phyloP scores from a whole-genome alignment of 192 early-diverging fungal species.

The Geranomyces variabilis region DNA sequence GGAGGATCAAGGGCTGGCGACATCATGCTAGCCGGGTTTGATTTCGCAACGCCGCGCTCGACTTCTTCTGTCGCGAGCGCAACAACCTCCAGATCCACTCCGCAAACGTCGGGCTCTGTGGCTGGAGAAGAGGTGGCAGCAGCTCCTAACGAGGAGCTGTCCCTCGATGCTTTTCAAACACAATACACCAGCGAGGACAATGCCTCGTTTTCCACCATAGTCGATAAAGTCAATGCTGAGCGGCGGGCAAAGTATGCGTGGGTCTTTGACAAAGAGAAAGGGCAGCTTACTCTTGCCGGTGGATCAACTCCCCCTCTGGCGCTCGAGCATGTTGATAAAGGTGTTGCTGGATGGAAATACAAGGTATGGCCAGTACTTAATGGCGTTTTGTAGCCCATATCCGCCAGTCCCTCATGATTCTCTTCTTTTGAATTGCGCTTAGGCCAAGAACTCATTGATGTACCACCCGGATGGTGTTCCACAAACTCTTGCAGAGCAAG shows the following conservation, averaged over 20 bases:
- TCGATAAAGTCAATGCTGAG: constrained; percentile 64
- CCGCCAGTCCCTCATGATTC: background rate
- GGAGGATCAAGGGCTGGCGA: background rate
- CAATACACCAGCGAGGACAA: constrained; percentile 83
- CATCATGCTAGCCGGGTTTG: background rate
- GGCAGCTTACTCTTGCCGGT: constrained; percentile 31
- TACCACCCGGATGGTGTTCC: constrained; percentile 65
- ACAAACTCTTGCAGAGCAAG: constrained; percentile 41
- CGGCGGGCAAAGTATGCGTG: constrained; percentile 64
- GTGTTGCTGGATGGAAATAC: constrained; percentile 38
- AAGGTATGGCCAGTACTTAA: constrained; percentile 11
- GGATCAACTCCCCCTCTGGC: background rate
- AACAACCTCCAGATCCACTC: constrained; percentile 11
- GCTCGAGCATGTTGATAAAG: constrained; percentile 14
- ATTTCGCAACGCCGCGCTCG: constrained; percentile 3
- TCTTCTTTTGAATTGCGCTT: background rate
- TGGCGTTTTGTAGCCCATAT: background rate
- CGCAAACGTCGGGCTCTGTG: background rate
- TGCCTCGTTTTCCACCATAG: constrained; percentile 69
- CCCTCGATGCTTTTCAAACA: constrained; percentile 73
- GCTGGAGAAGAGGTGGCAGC: constrained; percentile 8
- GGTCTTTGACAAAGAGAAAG: constrained; percentile 67
- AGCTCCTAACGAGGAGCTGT: constrained; percentile 48
- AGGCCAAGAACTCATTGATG: constrained; percentile 76
- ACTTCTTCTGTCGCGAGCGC: background rate